Evolutionary conservation across 352 stramenopile species (phyloP).

Genomic region (Phytophthora quininea): DNA sequence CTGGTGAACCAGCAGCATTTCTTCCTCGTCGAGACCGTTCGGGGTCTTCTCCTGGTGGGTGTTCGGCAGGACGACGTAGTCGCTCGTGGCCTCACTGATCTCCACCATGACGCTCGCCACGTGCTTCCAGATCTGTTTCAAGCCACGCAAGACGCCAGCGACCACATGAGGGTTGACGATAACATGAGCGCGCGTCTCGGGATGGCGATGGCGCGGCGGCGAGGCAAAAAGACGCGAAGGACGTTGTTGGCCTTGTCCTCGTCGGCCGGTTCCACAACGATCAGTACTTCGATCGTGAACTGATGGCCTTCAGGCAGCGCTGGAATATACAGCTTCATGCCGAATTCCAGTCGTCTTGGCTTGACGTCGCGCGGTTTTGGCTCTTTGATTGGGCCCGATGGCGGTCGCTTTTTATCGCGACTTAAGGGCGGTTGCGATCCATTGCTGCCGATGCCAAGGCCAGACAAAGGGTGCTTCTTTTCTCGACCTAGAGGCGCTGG

Average conservation of each 20-base stretch:
- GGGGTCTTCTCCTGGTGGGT: constrained; percentile 1
- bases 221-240: constrained; percentile 56
- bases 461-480: constrained; percentile 15
- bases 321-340: constrained; percentile 65
- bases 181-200: constrained; percentile 25
- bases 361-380: constrained; percentile 21
- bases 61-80: constrained; percentile 25
- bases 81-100: constrained; percentile 31
- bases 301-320: constrained; percentile 58
- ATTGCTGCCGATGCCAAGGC: constrained; percentile 5
- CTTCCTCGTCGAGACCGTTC: constrained; percentile 25
- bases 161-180: constrained; percentile 52
- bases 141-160: constrained; percentile 44
- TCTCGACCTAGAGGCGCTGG: not conserved
- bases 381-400: constrained; percentile 26
- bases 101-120: constrained; percentile 53
- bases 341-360: constrained; percentile 56
- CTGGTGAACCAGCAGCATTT: constrained; percentile 36
- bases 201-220: constrained; percentile 25
- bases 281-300: constrained; percentile 60
- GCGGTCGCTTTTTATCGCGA: constrained; percentile 29
- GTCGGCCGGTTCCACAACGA: constrained; percentile 43
- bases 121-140: constrained; percentile 64
- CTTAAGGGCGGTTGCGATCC: constrained; percentile 18
- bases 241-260: constrained; percentile 31